Conservation (phyloP, 2,329 filamentous ascomycete genomes). For the Penicillium sp. region DNA sequence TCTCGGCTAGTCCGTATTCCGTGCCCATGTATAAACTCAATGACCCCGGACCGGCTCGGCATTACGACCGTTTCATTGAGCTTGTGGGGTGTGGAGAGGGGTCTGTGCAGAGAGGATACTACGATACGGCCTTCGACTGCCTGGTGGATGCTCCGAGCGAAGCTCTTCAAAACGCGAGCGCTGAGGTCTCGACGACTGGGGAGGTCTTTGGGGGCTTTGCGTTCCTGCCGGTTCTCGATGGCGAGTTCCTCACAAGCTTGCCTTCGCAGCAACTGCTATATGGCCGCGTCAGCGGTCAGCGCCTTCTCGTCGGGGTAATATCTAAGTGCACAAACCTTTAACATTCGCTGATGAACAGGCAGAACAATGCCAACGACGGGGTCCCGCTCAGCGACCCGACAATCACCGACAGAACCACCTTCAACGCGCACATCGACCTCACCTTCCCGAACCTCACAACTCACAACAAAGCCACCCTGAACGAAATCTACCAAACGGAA, state of each 20-base stretch:
- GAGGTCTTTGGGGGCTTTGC: constrained; percentile 46
- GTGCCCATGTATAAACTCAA: constrained; percentile 60
- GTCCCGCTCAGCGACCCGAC: constrained; percentile 50
- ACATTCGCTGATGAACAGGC: not conserved
- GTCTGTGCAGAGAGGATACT: not conserved
- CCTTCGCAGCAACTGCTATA: constrained; percentile 45
- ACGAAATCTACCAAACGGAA: constrained; percentile 41
- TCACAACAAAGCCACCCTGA: constrained; percentile 36
- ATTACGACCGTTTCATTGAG: constrained; percentile 53
- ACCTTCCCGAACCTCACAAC: constrained; percentile 44
- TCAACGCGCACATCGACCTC: constrained; percentile 46
- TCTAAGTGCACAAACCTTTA: not conserved
- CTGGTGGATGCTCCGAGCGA: constrained; percentile 42
- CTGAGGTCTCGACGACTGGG: constrained; percentile 38
- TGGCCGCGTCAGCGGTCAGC: constrained; percentile 45
- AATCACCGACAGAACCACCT: constrained; percentile 47
- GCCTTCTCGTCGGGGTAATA: constrained; percentile 38
- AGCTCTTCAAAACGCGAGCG: constrained; percentile 45
- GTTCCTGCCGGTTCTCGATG: constrained; percentile 53
- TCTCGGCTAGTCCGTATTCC: constrained; percentile 57
- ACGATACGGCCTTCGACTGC: constrained; percentile 44
- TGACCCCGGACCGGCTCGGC: constrained; percentile 50
- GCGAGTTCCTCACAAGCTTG: constrained; percentile 41
- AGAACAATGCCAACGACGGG: constrained; percentile 59
- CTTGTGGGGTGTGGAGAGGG: constrained; percentile 43